A percentile compares a stretch with the other conserved stretches of the same genome.
These are phyloP conservation scores for Ploettnerulaceae sp. DNA, from an alignment of 2,329 filamentous ascomycete species.

Conservation along the genomic window DNA sequence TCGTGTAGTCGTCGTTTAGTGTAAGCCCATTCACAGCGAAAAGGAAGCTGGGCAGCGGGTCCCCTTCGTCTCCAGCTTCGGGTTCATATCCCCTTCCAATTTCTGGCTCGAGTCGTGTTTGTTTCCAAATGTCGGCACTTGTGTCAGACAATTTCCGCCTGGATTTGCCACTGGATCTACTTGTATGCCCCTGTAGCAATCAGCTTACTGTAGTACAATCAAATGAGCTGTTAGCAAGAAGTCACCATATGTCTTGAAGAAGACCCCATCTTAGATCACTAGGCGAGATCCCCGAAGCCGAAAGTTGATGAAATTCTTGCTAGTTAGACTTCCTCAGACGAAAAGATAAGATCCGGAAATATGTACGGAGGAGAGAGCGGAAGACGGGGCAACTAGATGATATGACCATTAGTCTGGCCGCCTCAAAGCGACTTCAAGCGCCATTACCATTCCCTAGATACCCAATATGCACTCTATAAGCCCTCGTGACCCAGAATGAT, in stretches of 20 bases:
- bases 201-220: too few species aligned
- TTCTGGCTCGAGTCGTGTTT: background rate
- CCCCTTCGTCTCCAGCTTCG: background rate
- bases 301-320: too few species aligned
- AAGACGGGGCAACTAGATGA: background rate
- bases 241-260: too few species aligned
- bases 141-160: too few species aligned
- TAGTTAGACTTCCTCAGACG: too few species aligned
- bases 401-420: background rate
- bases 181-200: too few species aligned
- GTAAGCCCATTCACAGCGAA: constrained; percentile 40
- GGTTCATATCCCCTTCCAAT: background rate
- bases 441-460: constrained; percentile 3
- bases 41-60: constrained; percentile 32
- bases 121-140: background rate
- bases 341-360: too few species aligned
- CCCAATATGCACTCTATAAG: constrained; percentile 8
- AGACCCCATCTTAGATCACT: too few species aligned
- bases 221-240: too few species aligned
- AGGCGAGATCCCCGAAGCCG: too few species aligned
- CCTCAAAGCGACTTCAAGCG: constrained; percentile 12
- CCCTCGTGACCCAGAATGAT: constrained; percentile 22
- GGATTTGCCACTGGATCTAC: too few species aligned
- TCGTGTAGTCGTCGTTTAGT: constrained; percentile 29
- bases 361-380: background rate